Base-by-base conservation (phyloP, 495 filamentous ascomycete genomes). In the Penicillium waksmanii region DNA sequence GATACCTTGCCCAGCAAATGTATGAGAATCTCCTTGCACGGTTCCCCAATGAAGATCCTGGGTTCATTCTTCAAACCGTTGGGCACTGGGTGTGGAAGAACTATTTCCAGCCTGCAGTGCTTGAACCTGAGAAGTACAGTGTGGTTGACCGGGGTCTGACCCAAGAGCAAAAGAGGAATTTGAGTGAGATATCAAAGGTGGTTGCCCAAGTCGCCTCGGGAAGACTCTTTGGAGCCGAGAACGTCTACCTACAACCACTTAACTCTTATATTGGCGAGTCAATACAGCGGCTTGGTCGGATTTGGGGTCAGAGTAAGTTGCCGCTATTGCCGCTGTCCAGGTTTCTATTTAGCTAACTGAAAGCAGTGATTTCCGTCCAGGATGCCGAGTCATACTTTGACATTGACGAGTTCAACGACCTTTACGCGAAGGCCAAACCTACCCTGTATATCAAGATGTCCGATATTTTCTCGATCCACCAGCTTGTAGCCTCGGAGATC, bases 401-500 rank as follows among this genome's bases (percentile, higher is more conserved):
- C 69, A 97, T 98, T 68, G 95, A 98, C 69, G 94, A 97, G 62
- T 98, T 94, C 82, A 97, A 97, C 64, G 95, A 99, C 67, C 84
- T 98, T 25, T 98, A 97, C 66, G 89, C 94, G 49, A 92, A 94
- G 66, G 93, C 91, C 52, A 96, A 96, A 68, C 95, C 95, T 3
- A 98, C 94, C 3, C 80, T 99, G 18, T 99, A 97, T 77, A 96
- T 99, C 74, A 99, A 99, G 74, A 92, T 98, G 87, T 84, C 89
- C 15, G 95, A 99, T 72, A 92, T 99, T 58, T 98, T 98, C 73
- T 89, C 96, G 19, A 93, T 99, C 56, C 95, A 99, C 66, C 90
- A 88, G 51, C 84, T 98, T 36, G 83, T 98, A 46, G 86, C 90
- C 31, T 82, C 87, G 19, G 91, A 97, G 63, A 82, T 96, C 36